Conservation (phyloP, 306 rosid genomes). For the Alnus glutinosa region DNA sequence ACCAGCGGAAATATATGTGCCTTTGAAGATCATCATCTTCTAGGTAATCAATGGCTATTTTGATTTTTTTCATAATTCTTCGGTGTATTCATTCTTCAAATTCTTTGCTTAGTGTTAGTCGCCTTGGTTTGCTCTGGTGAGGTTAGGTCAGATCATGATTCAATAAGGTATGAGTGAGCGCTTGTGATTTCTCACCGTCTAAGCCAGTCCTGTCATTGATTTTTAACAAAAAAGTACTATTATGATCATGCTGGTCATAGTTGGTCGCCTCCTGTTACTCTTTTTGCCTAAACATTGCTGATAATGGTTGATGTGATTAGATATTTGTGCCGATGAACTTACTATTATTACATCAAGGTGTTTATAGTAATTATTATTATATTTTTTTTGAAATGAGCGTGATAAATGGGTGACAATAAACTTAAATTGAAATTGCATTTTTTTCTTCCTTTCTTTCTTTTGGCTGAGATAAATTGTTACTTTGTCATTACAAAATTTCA, state of each 20-base stretch:
- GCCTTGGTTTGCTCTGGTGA: no score
- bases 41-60: no score
- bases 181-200: no score
- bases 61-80: background rate
- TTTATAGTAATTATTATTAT: background rate
- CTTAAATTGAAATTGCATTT: no score
- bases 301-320: constrained; percentile 30
- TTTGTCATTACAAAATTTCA: background rate
- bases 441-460: background rate
- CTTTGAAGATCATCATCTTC: no score
- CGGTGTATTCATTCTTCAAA: constrained; percentile 14
- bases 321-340: constrained; percentile 12
- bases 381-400: no score
- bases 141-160: no score
- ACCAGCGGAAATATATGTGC: no score
- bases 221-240: background rate
- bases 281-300: background rate
- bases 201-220: background rate
- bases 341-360: background rate
- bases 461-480: background rate
- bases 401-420: no score
- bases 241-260: no score
- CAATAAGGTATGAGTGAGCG: no score
- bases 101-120: background rate
- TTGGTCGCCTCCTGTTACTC: no score